Conservation (phyloP, 805 yeast species). For the Candida piceae region DNA sequence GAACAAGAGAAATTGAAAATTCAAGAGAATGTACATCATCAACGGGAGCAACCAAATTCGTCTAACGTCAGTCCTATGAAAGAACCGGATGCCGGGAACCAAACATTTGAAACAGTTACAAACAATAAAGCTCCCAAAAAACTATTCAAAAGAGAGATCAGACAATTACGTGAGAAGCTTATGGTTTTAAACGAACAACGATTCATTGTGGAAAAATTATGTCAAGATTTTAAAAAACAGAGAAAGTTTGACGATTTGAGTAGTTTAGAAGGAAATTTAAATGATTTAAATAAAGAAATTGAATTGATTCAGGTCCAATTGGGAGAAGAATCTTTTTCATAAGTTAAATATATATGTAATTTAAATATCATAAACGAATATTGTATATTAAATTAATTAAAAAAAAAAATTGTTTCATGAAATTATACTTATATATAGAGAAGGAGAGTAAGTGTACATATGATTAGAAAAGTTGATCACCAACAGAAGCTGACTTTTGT, state of each 20-base stretch:
- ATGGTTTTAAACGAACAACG: constrained; percentile 86
- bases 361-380: neutral
- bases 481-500: constrained; percentile 6
- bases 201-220: constrained; percentile 63
- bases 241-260: constrained; percentile 74
- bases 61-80: no score
- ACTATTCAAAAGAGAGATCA: constrained; percentile 46
- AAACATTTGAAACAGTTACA: no score
- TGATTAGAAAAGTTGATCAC: constrained; percentile 5
- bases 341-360: no score
- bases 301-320: constrained; percentile 40
- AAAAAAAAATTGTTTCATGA: neutral
- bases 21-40: no score
- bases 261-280: constrained; percentile 51
- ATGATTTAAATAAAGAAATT: constrained; percentile 51
- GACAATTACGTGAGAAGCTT: constrained; percentile 62
- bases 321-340: constrained; percentile 51
- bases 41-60: no score
- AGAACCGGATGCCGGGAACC: no score
- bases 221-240: constrained; percentile 54
- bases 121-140: constrained; percentile 12
- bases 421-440: no score
- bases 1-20: constrained; percentile 8
- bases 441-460: no score
- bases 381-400: neutral